Conservation (phyloP, 1,284 basidiomycete genomes). For the Austropuccinia psidii region DNA sequence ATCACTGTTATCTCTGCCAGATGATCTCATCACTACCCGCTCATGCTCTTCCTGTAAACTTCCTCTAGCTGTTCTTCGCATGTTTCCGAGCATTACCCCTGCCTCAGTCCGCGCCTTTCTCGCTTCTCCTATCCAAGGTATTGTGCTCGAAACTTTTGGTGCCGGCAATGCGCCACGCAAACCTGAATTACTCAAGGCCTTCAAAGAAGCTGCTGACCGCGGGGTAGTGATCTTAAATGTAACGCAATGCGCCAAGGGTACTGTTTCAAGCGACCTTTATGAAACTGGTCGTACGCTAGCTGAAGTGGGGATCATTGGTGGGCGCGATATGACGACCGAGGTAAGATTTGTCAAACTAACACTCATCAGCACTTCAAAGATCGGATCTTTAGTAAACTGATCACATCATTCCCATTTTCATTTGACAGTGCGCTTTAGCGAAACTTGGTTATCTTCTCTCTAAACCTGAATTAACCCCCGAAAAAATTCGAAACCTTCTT, state of each 20-base stretch:
- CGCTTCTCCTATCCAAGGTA: constrained; percentile 62
- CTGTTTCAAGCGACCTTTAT: constrained; percentile 60
- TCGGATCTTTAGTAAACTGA: constrained; percentile 32
- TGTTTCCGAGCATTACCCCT: constrained; percentile 49
- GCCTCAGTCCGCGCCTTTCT: constrained; percentile 66
- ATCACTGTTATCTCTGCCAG: too few relatives aligned
- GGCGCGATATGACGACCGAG: constrained; percentile 82
- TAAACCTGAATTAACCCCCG: constrained; percentile 63
- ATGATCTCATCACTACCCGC: constrained; percentile 53
- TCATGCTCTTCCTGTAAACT: constrained; percentile 70
- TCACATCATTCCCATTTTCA: constrained; percentile 15
- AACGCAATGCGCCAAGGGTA: constrained; percentile 75
- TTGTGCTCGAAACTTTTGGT: constrained; percentile 81
- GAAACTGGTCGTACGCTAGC: constrained; percentile 69
- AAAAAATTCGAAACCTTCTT: constrained; percentile 68
- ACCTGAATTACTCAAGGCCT: constrained; percentile 51
- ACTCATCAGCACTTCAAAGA: not conserved
- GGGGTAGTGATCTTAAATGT: constrained; percentile 84
- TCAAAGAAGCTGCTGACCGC: constrained; percentile 69
- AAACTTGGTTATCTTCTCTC: constrained; percentile 82
- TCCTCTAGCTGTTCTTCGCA: constrained; percentile 43
- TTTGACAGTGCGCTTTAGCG: constrained; percentile 65
- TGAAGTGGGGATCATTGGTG: constrained; percentile 62
- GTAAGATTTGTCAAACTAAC: constrained; percentile 49
- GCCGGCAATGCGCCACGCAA: constrained; percentile 57